These are phyloP conservation scores for Hymenoscyphus salicellus DNA, from an alignment of 2,329 filamentous ascomycete genomes.

Conservation along the genomic window DNA sequence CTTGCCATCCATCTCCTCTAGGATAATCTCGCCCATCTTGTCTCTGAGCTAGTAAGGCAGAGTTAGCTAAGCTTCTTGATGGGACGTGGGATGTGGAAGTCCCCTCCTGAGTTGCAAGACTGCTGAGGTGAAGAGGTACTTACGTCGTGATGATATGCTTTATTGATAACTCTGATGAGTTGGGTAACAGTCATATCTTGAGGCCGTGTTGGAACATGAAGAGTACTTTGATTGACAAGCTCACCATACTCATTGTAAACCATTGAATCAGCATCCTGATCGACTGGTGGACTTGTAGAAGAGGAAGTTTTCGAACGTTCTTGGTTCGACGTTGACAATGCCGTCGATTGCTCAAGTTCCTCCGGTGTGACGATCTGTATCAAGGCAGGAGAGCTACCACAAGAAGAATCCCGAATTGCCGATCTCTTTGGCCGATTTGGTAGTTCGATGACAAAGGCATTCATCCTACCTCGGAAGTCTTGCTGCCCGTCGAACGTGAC, in stretches of 20 bases:
- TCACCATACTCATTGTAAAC: slow-evolving; percentile 35
- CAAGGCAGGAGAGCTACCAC: background rate
- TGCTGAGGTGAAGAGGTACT: background rate
- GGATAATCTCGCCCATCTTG: slow-evolving; percentile 25
- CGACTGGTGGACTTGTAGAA: background rate
- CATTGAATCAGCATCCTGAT: slow-evolving; percentile 12
- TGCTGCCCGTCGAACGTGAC: background rate
- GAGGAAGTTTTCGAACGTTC: background rate
- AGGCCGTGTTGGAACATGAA: slow-evolving; percentile 7
- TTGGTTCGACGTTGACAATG: background rate
- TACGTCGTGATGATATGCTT: slow-evolving; percentile 32
- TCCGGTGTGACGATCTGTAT: background rate
- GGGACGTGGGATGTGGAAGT: background rate
- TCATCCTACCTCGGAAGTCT: background rate
- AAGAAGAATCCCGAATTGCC: background rate
- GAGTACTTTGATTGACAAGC: slow-evolving; percentile 23
- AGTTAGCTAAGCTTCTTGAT: background rate
- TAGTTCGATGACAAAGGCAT: background rate
- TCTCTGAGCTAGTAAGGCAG: slow-evolving; percentile 21
- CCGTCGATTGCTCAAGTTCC: background rate
- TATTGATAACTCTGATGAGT: slow-evolving; percentile 30
- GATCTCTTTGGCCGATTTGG: background rate
- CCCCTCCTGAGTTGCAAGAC: background rate
- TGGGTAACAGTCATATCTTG: slow-evolving; percentile 25
- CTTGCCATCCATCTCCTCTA: slow-evolving; percentile 19